Conservation (phyloP, 2,329 filamentous ascomycete species). For the Claviceps quebecensis region DNA sequence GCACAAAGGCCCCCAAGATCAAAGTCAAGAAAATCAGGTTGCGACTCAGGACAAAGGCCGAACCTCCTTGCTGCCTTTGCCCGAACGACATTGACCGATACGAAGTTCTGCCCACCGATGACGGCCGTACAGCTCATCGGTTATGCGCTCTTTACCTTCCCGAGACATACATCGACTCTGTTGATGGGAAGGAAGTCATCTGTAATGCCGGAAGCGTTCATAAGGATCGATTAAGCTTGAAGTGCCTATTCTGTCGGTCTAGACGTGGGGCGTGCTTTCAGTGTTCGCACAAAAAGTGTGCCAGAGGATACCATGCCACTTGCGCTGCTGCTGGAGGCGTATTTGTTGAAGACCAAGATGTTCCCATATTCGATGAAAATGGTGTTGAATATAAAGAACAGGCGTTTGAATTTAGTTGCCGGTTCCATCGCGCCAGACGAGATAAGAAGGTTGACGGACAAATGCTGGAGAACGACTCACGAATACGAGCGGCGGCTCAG, state of each 20-base stretch:
- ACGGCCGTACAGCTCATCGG: slow-evolving; percentile 74
- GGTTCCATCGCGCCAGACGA: slow-evolving; percentile 82
- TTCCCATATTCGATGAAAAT: slow-evolving; percentile 79
- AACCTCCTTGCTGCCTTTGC: slow-evolving; percentile 79
- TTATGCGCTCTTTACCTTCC: slow-evolving; percentile 84
- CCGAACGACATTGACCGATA: slow-evolving; percentile 77
- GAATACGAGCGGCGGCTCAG: slow-evolving; percentile 53
- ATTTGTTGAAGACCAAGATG: slow-evolving; percentile 73
- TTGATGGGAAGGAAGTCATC: slow-evolving; percentile 58
- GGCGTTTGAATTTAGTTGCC: slow-evolving; percentile 85
- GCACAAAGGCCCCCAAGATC: slow-evolving; percentile 27
- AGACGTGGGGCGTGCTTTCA: slow-evolving; percentile 95
- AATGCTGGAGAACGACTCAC: slow-evolving; percentile 53
- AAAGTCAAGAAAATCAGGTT: slow-evolving; percentile 72
- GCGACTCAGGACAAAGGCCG: slow-evolving; percentile 53
- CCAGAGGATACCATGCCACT: slow-evolving; percentile 84
- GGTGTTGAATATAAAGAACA: slow-evolving; percentile 86
- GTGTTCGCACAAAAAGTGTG: slow-evolving; percentile 89
- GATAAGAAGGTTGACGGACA: slow-evolving; percentile 60
- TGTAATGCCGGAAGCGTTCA: slow-evolving; percentile 69
- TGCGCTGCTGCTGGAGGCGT: slow-evolving; percentile 88
- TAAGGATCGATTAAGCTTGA: slow-evolving; percentile 77
- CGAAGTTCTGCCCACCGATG: slow-evolving; percentile 74
- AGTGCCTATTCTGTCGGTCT: slow-evolving; percentile 88
- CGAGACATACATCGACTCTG: slow-evolving; percentile 71